These are phyloP conservation scores for Moricandia moricandioides DNA, from an alignment of 345 rosid species.

Conservation along the genomic window DNA sequence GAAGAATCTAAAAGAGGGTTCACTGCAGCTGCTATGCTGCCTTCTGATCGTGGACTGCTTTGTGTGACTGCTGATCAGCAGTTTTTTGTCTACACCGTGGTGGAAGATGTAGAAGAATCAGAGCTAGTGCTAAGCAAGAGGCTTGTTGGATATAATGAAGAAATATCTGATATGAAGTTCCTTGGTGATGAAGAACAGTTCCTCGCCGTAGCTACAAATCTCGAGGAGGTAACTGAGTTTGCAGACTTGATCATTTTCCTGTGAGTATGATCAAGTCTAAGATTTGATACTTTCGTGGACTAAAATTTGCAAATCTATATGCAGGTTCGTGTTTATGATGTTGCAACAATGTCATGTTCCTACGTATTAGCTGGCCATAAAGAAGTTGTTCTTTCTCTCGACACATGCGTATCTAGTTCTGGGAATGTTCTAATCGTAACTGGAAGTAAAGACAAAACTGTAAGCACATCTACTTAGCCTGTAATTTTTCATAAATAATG, in stretches of 20 bases:
- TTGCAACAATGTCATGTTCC: constrained; percentile 87
- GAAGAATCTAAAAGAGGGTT: constrained; percentile 75
- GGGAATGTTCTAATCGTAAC: constrained; percentile 66
- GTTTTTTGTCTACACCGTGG: constrained; percentile 57
- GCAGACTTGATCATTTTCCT: constrained; percentile 8
- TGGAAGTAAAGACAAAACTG: constrained; percentile 89
- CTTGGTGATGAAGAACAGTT: constrained; percentile 79
- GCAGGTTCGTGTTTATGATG: constrained; percentile 91
- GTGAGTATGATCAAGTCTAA: constrained; percentile 11
- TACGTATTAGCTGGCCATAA: constrained; percentile 84
- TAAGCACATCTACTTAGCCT: constrained; percentile 44
- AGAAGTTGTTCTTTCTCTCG: constrained; percentile 76
- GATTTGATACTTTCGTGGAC: constrained; percentile 11
- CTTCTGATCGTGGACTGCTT: constrained; percentile 71
- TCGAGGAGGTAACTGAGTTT: constrained; percentile 65
- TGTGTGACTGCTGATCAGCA: constrained; percentile 98
- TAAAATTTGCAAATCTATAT: constrained; percentile 19
- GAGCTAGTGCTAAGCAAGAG: constrained; percentile 57
- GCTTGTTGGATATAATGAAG: constrained; percentile 91
- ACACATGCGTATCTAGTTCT: constrained; percentile 63
- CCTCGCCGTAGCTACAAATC: constrained; percentile 94
- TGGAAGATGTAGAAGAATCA: constrained; percentile 46
- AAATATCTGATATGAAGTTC: constrained; percentile 87
- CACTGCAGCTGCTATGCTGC: constrained; percentile 63
- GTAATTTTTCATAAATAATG: constrained; percentile 2